Evolutionary conservation across 805 yeast species (phyloP).

Genomic region (Cyberlindnera samutprakarnensis): DNA sequence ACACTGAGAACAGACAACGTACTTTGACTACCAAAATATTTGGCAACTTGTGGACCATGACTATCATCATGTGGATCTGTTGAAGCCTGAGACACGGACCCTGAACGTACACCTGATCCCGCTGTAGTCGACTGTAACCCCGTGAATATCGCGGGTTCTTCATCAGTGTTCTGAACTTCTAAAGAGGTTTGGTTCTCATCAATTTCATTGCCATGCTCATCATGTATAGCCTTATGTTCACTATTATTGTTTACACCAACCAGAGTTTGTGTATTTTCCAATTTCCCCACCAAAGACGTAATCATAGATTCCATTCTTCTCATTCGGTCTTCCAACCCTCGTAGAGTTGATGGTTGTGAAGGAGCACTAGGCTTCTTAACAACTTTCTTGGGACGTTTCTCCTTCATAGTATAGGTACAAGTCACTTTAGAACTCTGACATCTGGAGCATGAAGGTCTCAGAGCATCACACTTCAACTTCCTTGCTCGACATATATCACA

Average conservation of each 20-base stretch:
- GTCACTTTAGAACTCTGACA: constrained; percentile 67
- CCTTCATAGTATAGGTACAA: constrained; percentile 11
- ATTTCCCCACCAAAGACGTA: constrained; percentile 19
- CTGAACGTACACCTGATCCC: too few relatives aligned
- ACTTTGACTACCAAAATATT: constrained; percentile 20
- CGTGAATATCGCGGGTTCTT: too few relatives aligned
- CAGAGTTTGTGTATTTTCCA: constrained; percentile 6
- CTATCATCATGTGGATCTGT: too few relatives aligned
- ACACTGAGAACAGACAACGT: constrained; percentile 32
- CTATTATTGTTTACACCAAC: not conserved
- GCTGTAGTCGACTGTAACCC: too few relatives aligned
- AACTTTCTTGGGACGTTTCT: constrained; percentile 4
- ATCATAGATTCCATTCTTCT: constrained; percentile 28
- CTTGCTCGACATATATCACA: constrained; percentile 52
- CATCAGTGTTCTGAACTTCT: too few relatives aligned
- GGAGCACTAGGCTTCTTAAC: not conserved
- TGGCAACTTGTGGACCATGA: constrained; percentile 4
- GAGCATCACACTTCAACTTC: constrained; percentile 77
- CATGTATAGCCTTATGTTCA: not conserved
- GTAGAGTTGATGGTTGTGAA: not conserved
- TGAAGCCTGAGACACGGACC: too few relatives aligned
- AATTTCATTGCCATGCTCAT: not conserved
- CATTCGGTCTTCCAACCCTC: constrained; percentile 23
- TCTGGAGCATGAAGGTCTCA: constrained; percentile 62
- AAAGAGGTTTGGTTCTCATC: too few relatives aligned